A percentile compares a stretch with the other conserved stretches of the same genome.
These are phyloP conservation scores for Pelargonium nanum DNA, from an alignment of 345 rosid genomes.

Conservation along the genomic window DNA sequence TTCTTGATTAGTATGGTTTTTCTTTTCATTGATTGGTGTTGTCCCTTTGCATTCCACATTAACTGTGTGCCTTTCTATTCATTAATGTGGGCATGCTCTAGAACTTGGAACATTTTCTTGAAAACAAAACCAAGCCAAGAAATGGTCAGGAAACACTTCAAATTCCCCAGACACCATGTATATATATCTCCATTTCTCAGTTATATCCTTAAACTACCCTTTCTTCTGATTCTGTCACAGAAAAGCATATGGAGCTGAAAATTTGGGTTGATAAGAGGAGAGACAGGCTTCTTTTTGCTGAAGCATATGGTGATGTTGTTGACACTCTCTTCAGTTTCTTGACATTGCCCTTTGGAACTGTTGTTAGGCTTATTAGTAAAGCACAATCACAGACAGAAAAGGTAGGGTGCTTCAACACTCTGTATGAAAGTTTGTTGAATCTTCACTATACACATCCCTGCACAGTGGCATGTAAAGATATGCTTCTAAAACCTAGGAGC, in stretches of 20 bases:
- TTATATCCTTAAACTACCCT: too few species aligned
- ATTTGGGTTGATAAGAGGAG: constrained; percentile 8
- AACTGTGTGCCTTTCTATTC: too few species aligned
- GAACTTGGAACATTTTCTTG: too few species aligned
- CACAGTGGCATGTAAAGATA: constrained; percentile 6
- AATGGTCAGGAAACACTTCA: neutral
- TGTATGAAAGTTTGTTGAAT: constrained; percentile 16
- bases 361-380: constrained; percentile 6
- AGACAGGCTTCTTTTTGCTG: constrained; percentile 10
- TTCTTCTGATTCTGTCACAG: neutral
- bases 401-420: constrained; percentile 17
- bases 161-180: neutral
- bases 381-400: constrained; percentile 2
- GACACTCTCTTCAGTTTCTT: constrained; percentile 12
- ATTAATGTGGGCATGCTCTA: too few species aligned
- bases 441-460: constrained; percentile 7
- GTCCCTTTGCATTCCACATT: too few species aligned
- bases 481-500: constrained; percentile 15
- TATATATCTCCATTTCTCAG: neutral
- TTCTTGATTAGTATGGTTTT: too few species aligned
- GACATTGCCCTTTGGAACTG: constrained; percentile 9
- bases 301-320: constrained; percentile 9
- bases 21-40: too few species aligned
- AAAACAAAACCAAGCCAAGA: too few species aligned
- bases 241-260: constrained; percentile 1